A percentile compares a stretch with the other conserved stretches of the same genome.
These are phyloP conservation scores for Aspergillus bombycis DNA, from an alignment of 2,329 filamentous ascomycete species.

Conservation along the genomic window DNA sequence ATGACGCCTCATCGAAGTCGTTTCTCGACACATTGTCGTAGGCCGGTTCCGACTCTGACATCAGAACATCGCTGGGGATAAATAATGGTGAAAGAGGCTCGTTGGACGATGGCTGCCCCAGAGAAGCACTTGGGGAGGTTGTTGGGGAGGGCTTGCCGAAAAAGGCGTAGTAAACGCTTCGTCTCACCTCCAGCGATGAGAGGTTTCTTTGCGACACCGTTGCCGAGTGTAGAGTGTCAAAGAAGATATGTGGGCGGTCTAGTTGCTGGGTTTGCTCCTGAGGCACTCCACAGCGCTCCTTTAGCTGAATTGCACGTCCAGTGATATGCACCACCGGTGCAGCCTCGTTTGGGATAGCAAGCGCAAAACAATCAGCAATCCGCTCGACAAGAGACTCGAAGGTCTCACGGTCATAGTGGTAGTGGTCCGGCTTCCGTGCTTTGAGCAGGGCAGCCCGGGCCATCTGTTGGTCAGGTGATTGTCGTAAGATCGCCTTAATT, in stretches of 20 bases:
- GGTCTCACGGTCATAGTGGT: background rate
- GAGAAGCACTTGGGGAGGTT: background rate
- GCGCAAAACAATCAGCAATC: constrained; percentile 7
- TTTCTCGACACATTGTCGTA: background rate
- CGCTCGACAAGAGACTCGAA: constrained; percentile 8
- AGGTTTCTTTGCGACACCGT: constrained; percentile 6
- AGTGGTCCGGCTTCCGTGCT: constrained; percentile 8
- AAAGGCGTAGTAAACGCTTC: constrained; percentile 9
- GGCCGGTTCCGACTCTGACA: background rate
- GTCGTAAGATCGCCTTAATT: background rate
- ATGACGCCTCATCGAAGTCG: background rate
- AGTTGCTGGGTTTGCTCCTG: constrained; percentile 5
- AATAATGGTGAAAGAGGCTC: background rate
- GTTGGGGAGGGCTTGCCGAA: constrained; percentile 7
- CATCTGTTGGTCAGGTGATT: constrained; percentile 11
- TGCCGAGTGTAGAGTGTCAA: constrained; percentile 5
- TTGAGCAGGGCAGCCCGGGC: constrained; percentile 10
- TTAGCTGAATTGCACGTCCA: constrained; percentile 6
- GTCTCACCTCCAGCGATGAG: constrained; percentile 9
- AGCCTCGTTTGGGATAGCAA: constrained; percentile 7
- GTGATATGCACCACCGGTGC: constrained; percentile 2
- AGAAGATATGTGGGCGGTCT: constrained; percentile 9
- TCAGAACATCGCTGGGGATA: background rate
- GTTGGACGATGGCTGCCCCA: background rate
- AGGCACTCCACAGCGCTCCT: constrained; percentile 12